These are phyloP conservation scores for Syzygium syzygioides DNA, from an alignment of 441 rosid genomes.

Conservation along the genomic window DNA sequence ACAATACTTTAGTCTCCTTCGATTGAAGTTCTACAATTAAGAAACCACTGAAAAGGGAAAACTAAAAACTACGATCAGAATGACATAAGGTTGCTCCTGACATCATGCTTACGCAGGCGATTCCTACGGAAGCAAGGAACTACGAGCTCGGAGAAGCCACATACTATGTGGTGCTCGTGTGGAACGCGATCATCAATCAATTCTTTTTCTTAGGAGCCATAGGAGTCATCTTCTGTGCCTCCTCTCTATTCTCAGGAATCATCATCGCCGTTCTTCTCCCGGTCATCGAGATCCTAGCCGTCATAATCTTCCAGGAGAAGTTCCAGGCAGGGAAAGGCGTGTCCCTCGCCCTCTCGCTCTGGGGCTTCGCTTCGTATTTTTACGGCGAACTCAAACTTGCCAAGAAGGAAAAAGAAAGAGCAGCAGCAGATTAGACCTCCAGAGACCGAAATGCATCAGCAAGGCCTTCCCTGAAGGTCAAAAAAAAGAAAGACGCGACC, in stretches of 20 bases:
- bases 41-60: neutral
- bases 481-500: neutral
- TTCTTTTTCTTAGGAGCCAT: conserved; percentile 8
- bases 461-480: neutral
- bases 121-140: conserved; percentile 7
- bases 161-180: conserved; percentile 5
- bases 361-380: conserved; percentile 8
- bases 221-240: conserved; percentile 8
- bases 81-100: neutral
- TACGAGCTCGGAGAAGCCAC: neutral
- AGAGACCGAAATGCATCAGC: neutral
- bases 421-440: neutral
- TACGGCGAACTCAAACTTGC: conserved; percentile 1
- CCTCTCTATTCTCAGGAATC: conserved; percentile 5
- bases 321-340: conserved; percentile 5
- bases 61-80: neutral
- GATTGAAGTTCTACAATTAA: neutral
- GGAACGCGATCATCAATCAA: conserved; percentile 7
- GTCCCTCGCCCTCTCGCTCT: conserved; percentile 8
- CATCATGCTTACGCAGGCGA: conserved; percentile 10
- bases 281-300: conserved; percentile 6
- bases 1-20: neutral
- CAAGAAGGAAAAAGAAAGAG: neutral
- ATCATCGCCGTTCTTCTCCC: conserved; percentile 9
- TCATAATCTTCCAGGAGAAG: conserved; percentile 9